Base-by-base conservation (phyloP, 495 filamentous ascomycete species). In the Aspergillus avenaceus region DNA sequence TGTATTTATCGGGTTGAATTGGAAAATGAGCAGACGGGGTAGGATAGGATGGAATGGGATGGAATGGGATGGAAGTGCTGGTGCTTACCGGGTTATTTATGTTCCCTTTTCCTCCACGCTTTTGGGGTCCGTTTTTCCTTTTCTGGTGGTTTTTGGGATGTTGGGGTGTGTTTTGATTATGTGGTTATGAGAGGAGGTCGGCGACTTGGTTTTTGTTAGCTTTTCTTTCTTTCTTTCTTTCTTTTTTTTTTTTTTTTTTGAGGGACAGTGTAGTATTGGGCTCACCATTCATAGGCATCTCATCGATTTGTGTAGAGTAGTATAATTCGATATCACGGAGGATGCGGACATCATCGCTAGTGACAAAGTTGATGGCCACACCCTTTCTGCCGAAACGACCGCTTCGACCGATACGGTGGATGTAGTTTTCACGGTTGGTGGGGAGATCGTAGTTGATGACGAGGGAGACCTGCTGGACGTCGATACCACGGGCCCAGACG, bases 391-490 rank as follows among this genome's bases (percentile, higher is more conserved):
- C 93, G 71, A 99, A 99, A 57, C 93, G 85, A 63, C 93, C 93
- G 67, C 87, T 87, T 65, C 93, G 85, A 68, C 93, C 93, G 61
- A 99, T 99, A 56, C 93, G 84, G 71, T 99, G 93, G 67, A 99
- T 97, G 71, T 99, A 99, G 74, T 99, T 99, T 73, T 99, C 93
- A 82, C 93, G 91, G 75, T 99, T 99, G 64, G 86, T 90, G 26
- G 93, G 93, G 27, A 99, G 78, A 63, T 99, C 93, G 70, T 99
- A 99, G 73, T 99, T 99, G 75, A 99, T 99, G 51, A 99, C 93
- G 49, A 99, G 76, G n/a, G 89, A 95, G 23, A 99, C 93, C 69
- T 99, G 93, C 69, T 99, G 93, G 23, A 99, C 93, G 67, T 99
- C 93, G 75, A 99, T 99, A 76, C 93, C 93, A 70, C 93, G 85